phyloP scores from a whole-genome alignment of 2,329 filamentous ascomycete species.

The Aspergillus oerlinghausenensis region DNA sequence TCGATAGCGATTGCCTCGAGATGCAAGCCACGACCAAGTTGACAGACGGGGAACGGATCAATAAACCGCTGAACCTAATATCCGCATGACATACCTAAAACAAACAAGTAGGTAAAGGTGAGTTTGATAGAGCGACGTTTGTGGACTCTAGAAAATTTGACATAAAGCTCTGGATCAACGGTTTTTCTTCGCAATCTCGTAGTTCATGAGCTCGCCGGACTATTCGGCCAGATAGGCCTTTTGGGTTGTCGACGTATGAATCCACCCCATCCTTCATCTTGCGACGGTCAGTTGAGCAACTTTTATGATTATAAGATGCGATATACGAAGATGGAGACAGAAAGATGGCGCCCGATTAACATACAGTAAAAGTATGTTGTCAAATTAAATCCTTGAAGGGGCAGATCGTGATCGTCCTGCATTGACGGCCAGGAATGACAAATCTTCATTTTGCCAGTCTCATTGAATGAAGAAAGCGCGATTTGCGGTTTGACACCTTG shows the following conservation, averaged over 20 bases:
- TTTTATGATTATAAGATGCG: background rate
- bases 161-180: conserved; percentile 8
- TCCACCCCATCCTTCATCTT: background rate
- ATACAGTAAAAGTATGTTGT: background rate
- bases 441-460: background rate
- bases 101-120: background rate
- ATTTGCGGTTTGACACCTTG: background rate
- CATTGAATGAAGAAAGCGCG: background rate
- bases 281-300: background rate
- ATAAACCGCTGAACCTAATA: conserved; percentile 32
- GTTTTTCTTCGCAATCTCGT: conserved; percentile 2
- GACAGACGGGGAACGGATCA: conserved; percentile 27
- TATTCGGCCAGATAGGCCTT: background rate
- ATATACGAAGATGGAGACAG: background rate
- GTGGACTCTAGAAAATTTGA: conserved; percentile 7
- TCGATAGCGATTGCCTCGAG: conserved; percentile 1
- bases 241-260: background rate
- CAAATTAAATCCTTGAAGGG: conserved; percentile 1
- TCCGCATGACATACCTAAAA: conserved; percentile 27
- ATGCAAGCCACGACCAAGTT: conserved; percentile 14
- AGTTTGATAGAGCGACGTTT: background rate
- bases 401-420: conserved; percentile 5
- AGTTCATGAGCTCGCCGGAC: background rate
- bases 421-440: background rate
- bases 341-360: background rate